Evolutionary conservation across 2,329 filamentous ascomycete species (phyloP).

Genomic region (Ophiostoma novo-ulmi): DNA sequence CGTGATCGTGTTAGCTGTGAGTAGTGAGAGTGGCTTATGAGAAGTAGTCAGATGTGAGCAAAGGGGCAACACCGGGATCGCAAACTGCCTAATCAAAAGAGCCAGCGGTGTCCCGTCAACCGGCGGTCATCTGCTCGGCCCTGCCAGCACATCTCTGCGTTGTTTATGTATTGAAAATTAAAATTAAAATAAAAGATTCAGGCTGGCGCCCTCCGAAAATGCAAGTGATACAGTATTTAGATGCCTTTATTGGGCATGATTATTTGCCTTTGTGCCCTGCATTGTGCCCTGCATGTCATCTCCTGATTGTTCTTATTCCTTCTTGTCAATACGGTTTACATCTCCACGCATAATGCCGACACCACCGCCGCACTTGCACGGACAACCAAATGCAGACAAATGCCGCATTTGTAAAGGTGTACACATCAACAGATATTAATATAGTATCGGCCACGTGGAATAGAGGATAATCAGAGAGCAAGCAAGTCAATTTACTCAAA

Average conservation of each 20-base stretch:
- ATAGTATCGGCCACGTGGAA: constrained; percentile 10
- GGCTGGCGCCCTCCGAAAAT: neutral
- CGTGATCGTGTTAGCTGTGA: too few species aligned
- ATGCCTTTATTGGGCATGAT: neutral
- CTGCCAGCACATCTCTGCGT: constrained; percentile 5
- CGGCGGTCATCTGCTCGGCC: constrained; percentile 1
- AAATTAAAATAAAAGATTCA: neutral
- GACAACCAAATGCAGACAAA: neutral
- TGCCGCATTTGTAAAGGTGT: neutral
- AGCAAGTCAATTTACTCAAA: neutral
- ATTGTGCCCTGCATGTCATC: neutral
- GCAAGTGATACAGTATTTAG: neutral
- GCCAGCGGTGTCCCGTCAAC: neutral
- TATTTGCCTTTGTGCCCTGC: neutral
- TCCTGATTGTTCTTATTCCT: neutral
- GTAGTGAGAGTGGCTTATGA: neutral
- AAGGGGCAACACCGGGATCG: neutral
- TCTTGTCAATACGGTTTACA: neutral
- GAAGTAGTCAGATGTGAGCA: too few species aligned
- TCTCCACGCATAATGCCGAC: neutral
- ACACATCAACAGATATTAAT: neutral
- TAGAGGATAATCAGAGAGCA: neutral
- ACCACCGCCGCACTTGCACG: neutral
- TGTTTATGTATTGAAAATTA: neutral
- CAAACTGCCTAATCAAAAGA: neutral